Evolutionary conservation across 192 early-diverging fungal species (phyloP).

Genomic region (Phlyctochytrium bullatum): DNA sequence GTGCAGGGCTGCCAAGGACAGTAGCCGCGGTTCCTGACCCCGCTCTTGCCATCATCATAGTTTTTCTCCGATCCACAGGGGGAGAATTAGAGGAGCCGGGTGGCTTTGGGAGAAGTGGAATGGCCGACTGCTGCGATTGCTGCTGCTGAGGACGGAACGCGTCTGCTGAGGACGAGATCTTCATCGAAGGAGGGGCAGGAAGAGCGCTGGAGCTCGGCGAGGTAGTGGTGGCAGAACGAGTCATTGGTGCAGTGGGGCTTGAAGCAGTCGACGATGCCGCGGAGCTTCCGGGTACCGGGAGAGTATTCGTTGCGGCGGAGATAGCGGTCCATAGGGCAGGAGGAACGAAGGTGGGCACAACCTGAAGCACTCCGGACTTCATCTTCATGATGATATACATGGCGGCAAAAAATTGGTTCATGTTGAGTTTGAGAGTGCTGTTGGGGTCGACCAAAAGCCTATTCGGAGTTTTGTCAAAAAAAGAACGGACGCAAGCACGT

Average conservation of each 20-base stretch:
- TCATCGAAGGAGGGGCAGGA: slow-evolving; percentile 4
- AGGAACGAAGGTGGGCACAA: slow-evolving; percentile 71
- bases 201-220: background rate
- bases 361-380: slow-evolving; percentile 67
- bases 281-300: too few species aligned
- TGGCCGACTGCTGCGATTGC: slow-evolving; percentile 22
- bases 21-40: too few species aligned
- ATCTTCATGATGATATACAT: slow-evolving; percentile 84
- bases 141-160: slow-evolving; percentile 16
- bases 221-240: background rate
- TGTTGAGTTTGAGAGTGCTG: slow-evolving; percentile 64
- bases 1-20: too few species aligned
- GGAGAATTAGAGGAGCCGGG: slow-evolving; percentile 11
- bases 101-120: background rate
- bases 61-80: slow-evolving; percentile 27
- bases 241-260: background rate
- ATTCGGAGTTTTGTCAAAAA: background rate
- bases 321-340: slow-evolving; percentile 55
- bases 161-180: slow-evolving; percentile 24
- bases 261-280: slow-evolving; percentile 4
- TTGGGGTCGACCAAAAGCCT: slow-evolving; percentile 78
- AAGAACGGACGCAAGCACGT: slow-evolving; percentile 5
- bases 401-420: slow-evolving; percentile 84
- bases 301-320: slow-evolving; percentile 13
- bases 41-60: slow-evolving; percentile 11